These are phyloP conservation scores for Rosa rugosa DNA, from an alignment of 306 rosid genomes.

Conservation along the genomic window DNA sequence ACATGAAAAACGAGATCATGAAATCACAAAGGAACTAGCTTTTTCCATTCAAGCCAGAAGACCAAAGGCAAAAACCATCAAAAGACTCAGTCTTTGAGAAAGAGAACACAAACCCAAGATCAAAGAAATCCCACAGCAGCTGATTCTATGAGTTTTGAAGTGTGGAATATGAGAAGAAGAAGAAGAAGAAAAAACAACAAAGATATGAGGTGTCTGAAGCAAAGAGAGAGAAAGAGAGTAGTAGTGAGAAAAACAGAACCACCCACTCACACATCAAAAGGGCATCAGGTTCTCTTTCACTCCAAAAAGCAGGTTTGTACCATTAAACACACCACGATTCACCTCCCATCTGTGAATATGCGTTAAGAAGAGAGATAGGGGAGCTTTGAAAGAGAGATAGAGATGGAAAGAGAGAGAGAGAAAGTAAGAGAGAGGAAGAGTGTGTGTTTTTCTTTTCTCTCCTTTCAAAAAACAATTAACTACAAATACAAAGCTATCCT, in stretches of 20 bases:
- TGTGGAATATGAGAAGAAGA: constrained; percentile 10
- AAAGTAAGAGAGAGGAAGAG: neutral
- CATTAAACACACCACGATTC: constrained; percentile 44
- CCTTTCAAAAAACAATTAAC: neutral
- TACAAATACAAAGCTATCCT: constrained; percentile 32
- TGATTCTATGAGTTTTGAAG: constrained; percentile 5
- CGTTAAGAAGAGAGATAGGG: constrained; percentile 14
- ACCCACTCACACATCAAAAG: constrained; percentile 58
- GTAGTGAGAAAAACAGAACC: constrained; percentile 38
- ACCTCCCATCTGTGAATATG: constrained; percentile 49
- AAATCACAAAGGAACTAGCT: constrained; percentile 9
- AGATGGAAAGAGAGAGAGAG: neutral
- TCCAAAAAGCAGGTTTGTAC: constrained; percentile 42
- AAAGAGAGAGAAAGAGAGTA: constrained; percentile 7
- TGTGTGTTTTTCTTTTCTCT: neutral
- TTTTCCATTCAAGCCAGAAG: neutral
- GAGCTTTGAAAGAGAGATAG: constrained; percentile 15
- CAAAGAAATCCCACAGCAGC: constrained; percentile 24
- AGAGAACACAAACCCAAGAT: constrained; percentile 19
- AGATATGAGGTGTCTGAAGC: constrained; percentile 19
- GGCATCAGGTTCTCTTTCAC: constrained; percentile 59
- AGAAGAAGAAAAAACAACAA: neutral
- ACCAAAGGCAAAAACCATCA: neutral
- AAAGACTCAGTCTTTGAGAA: neutral
- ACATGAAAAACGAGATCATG: constrained; percentile 21